A percentile compares a stretch with the other conserved stretches of the same genome.
Conservation (phyloP, 1,139 yeast genomes). For the Torulaspora globosa region DNA sequence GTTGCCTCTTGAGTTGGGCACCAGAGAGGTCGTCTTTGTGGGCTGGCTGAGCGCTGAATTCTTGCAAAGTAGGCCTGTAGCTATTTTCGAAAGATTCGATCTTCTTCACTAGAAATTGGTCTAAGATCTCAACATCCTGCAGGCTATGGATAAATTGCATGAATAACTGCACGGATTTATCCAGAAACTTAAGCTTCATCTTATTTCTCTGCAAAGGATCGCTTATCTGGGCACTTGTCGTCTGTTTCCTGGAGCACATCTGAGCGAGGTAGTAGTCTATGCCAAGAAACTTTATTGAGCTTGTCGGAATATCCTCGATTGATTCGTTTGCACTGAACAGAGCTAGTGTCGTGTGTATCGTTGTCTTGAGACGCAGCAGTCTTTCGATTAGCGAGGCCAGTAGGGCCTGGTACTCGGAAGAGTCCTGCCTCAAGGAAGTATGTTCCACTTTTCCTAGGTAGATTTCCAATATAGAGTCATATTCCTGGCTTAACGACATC, state of each 20-base stretch:
- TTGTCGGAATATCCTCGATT: constrained; percentile 53
- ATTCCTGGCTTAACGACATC: constrained; percentile 23
- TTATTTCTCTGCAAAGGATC: constrained; percentile 19
- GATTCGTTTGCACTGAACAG: constrained; percentile 61
- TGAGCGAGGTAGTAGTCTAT: constrained; percentile 50
- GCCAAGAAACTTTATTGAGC: constrained; percentile 52
- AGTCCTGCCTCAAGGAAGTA: constrained; percentile 35
- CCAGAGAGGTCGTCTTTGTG: constrained; percentile 35
- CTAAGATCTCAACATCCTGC: constrained; percentile 45
- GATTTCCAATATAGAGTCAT: constrained; percentile 17
- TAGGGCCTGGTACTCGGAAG: constrained; percentile 35
- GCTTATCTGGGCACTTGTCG: constrained; percentile 20
- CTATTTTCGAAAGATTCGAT: constrained; percentile 43
- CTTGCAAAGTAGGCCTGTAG: constrained; percentile 44
- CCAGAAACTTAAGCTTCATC: constrained; percentile 43
- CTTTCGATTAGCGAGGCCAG: constrained; percentile 29
- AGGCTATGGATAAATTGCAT: constrained; percentile 45
- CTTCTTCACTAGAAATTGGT: constrained; percentile 40
- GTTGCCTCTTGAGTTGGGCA: constrained; percentile 58
- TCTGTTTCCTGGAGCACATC: constrained; percentile 32
- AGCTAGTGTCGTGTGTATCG: constrained; percentile 36
- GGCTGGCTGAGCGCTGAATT: constrained; percentile 30
- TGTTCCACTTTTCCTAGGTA: constrained; percentile 19
- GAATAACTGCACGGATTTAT: constrained; percentile 42
- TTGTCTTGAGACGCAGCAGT: constrained; percentile 36